Evolutionary conservation across 768 basidiomycete genomes (phyloP).

Genomic region (Russula vinacea): DNA sequence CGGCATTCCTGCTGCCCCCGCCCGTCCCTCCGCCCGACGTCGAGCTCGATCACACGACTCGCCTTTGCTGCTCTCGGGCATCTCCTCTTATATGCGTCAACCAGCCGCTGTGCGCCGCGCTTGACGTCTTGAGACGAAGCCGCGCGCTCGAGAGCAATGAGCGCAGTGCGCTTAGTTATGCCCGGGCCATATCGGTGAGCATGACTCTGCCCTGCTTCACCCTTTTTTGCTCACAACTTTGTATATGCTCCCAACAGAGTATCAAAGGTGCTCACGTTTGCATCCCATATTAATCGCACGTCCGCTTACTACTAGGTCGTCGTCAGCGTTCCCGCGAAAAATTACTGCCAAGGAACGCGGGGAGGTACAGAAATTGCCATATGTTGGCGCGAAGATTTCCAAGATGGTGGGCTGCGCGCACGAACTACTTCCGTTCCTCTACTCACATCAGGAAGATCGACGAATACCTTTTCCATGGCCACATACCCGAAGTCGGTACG

Average conservation of each 20-base stretch:
- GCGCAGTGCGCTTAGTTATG: slow-evolving; percentile 67
- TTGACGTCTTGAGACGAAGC: slow-evolving; percentile 55
- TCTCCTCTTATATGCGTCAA: slow-evolving; percentile 70
- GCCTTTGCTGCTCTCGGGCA: slow-evolving; percentile 58
- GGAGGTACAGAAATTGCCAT: slow-evolving; percentile 37
- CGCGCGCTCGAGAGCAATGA: slow-evolving; percentile 66
- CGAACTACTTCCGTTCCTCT: background rate
- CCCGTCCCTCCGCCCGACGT: slow-evolving; percentile 28
- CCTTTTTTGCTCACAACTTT: background rate
- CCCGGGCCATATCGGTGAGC: slow-evolving; percentile 63
- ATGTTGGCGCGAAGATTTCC: slow-evolving; percentile 41
- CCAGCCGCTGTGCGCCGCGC: slow-evolving; percentile 55
- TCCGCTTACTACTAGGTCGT: background rate
- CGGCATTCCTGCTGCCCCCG: slow-evolving; percentile 31
- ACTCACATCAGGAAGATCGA: slow-evolving; percentile 45
- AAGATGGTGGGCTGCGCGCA: slow-evolving; percentile 33
- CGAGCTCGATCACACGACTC: slow-evolving; percentile 37
- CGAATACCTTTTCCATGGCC: slow-evolving; percentile 55
- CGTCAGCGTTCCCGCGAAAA: slow-evolving; percentile 37
- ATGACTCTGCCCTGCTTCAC: slow-evolving; percentile 31
- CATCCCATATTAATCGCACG: background rate
- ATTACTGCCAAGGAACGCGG: slow-evolving; percentile 33
- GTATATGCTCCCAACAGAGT: slow-evolving; percentile 35
- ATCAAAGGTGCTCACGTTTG: slow-evolving; percentile 44
- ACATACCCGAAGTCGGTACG: slow-evolving; percentile 58